A percentile compares a stretch with the other conserved stretches of the same genome.
phyloP scores from a whole-genome alignment of 2,329 filamentous ascomycete species.

The Ophiobolus disseminans region DNA sequence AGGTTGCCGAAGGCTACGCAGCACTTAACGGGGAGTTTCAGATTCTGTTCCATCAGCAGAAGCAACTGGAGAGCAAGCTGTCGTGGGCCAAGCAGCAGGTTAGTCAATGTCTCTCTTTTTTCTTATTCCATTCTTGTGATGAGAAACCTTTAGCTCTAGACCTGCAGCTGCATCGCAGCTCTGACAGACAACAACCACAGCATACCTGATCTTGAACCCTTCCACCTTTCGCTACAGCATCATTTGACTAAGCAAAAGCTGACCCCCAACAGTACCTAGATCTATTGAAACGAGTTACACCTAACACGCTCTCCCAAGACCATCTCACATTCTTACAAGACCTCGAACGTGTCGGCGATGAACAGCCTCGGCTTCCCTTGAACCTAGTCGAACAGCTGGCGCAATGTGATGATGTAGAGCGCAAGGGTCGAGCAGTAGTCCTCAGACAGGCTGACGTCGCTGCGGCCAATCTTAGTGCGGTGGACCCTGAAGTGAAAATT shows the following conservation, averaged over 20 bases:
- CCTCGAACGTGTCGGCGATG: conserved; percentile 45
- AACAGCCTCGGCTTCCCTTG: conserved; percentile 28
- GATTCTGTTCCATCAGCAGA: conserved; percentile 53
- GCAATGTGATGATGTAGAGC: conserved; percentile 44
- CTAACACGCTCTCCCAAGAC: conserved; percentile 49
- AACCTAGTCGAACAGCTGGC: conserved; percentile 47
- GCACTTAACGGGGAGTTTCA: conserved; percentile 57
- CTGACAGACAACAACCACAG: conserved; percentile 55
- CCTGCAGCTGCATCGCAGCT: conserved; percentile 56
- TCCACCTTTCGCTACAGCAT: conserved; percentile 5
- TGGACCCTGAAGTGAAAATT: conserved; percentile 46
- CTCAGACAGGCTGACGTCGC: conserved; percentile 47
- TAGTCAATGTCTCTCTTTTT: conserved; percentile 27
- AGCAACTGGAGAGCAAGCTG: conserved; percentile 56
- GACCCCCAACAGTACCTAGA: conserved; percentile 47
- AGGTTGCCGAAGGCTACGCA: conserved; percentile 56
- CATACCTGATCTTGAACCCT: conserved; percentile 47
- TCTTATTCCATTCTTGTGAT: conserved; percentile 45
- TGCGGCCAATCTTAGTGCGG: conserved; percentile 32
- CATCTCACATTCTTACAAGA: conserved; percentile 49
- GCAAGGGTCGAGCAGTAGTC: conserved; percentile 40
- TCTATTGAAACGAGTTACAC: conserved; percentile 47
- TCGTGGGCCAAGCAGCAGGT: conserved; percentile 59
- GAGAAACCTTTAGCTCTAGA: conserved; percentile 60
- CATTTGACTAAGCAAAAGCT: conserved; percentile 15